Conservation (phyloP, 2,329 filamentous ascomycete genomes). For the Cercospora canescens region DNA sequence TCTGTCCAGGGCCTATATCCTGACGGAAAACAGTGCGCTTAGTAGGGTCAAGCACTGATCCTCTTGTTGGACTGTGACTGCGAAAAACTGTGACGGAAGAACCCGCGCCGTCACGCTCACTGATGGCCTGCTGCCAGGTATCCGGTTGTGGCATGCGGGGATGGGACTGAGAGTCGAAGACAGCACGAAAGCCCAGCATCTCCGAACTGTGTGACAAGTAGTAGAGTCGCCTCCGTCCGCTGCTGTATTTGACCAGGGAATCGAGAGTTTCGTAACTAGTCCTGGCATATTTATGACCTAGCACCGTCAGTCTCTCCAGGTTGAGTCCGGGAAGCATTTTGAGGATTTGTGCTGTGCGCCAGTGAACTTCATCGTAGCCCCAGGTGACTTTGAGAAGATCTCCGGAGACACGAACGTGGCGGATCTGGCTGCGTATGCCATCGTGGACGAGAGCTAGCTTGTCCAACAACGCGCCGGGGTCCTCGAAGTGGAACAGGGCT, state of each 20-base stretch:
- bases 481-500: constrained; percentile 11
- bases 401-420: constrained; percentile 13
- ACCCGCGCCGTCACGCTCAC: constrained; percentile 11
- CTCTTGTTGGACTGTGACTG: neutral
- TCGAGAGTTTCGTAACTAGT: constrained; percentile 10
- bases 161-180: neutral
- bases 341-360: constrained; percentile 12
- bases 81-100: constrained; percentile 15
- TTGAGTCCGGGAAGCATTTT: constrained; percentile 13
- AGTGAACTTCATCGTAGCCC: constrained; percentile 14
- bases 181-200: constrained; percentile 7
- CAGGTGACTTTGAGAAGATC: neutral
- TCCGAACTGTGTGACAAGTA: constrained; percentile 10
- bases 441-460: constrained; percentile 5
- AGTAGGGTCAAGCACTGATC: constrained; percentile 5
- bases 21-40: constrained; percentile 7
- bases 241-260: constrained; percentile 5
- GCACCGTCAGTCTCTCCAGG: constrained; percentile 9
- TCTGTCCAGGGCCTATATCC: constrained; percentile 1
- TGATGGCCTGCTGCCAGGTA: constrained; percentile 10
- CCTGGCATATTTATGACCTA: neutral
- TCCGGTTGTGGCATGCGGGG: constrained; percentile 6
- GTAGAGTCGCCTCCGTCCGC: constrained; percentile 12
- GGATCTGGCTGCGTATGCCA: constrained; percentile 5
- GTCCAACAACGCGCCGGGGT: constrained; percentile 9